These are phyloP conservation scores for Beauveria sp. DNA, from an alignment of 2,329 filamentous ascomycete species.

Conservation along the genomic window DNA sequence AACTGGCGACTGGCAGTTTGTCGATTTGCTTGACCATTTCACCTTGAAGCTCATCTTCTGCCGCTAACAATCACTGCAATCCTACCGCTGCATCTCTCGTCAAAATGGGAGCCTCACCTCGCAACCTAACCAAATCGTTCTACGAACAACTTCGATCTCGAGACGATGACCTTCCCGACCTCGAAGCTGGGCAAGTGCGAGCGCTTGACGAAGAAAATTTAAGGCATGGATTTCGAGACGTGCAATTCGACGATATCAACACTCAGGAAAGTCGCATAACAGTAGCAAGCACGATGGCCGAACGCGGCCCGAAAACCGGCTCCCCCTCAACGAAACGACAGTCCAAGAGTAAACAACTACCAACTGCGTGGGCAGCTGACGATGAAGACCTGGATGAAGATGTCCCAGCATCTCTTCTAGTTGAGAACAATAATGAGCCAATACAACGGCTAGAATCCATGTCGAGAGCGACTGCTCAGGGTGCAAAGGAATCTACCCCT, in stretches of 20 bases:
- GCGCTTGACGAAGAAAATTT: constrained; percentile 47
- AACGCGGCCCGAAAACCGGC: background rate
- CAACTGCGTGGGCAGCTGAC: constrained; percentile 20
- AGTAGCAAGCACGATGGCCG: constrained; percentile 27
- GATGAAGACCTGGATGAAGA: constrained; percentile 52
- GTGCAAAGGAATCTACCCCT: background rate
- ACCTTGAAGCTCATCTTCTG: background rate
- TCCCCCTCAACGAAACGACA: background rate
- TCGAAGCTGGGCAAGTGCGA: constrained; percentile 35
- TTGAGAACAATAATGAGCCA: constrained; percentile 41
- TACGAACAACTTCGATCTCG: constrained; percentile 41
- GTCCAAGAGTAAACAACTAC: background rate
- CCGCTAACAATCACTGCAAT: background rate
- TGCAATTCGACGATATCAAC: constrained; percentile 39
- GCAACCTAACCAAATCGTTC: constrained; percentile 32
- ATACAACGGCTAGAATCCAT: background rate
- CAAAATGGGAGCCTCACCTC: constrained; percentile 13
- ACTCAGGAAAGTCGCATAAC: constrained; percentile 40
- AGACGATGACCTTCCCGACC: constrained; percentile 30
- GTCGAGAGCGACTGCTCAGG: background rate
- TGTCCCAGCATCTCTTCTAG: constrained; percentile 55
- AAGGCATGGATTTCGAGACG: constrained; percentile 41
- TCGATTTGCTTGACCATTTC: background rate
- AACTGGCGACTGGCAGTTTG: background rate
- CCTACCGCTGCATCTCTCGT: background rate